Percentiles rank a stretch among this genome's conserved stretches.
Evolutionary conservation across 2,329 filamentous ascomycete genomes (phyloP).

Genomic region (Arachnopeziza araneosa): DNA sequence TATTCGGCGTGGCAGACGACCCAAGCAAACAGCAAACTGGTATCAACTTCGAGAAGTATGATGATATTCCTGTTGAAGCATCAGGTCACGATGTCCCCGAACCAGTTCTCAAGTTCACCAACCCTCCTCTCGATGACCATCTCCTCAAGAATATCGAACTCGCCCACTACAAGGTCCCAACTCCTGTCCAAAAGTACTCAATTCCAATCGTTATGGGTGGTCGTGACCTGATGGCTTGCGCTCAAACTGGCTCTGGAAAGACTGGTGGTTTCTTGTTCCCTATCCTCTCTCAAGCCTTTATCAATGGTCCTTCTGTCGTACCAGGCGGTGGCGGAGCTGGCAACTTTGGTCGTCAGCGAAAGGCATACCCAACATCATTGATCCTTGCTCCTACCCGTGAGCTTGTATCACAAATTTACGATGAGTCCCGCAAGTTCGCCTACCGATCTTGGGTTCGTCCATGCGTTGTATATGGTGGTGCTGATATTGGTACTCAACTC

Average conservation of each 20-base stretch:
- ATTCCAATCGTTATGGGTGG: conserved; percentile 98
- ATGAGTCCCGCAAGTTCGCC: conserved; percentile 95
- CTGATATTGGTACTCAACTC: conserved; percentile 96
- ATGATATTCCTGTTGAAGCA: conserved; percentile 97
- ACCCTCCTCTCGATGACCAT: conserved; percentile 92
- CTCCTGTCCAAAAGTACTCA: conserved; percentile 98
- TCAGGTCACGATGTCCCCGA: conserved; percentile 92
- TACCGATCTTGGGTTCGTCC: conserved; percentile 99
- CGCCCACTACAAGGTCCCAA: conserved; percentile 90
- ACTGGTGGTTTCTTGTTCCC: conserved; percentile 99
- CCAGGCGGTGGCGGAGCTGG: conserved; percentile 57
- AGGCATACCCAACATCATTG: conserved; percentile 93
- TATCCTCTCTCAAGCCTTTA: conserved; percentile 95
- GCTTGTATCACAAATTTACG: conserved; percentile 97
- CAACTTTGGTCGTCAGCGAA: conserved; percentile 87
- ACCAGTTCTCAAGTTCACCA: conserved; percentile 82
- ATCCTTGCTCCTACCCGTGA: conserved; percentile 97
- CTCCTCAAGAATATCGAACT: conserved; percentile 89
- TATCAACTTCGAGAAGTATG: conserved; percentile 99
- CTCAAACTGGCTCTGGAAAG: conserved; percentile 99
- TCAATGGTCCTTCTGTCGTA: conserved; percentile 71
- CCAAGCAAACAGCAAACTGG: conserved; percentile 93
- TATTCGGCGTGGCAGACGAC: conserved; percentile 88
- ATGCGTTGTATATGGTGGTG: conserved; percentile 98
- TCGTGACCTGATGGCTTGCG: conserved; percentile 98